A percentile compares a stretch with the other conserved stretches of the same genome.
phyloP scores from a whole-genome alignment of 257 asterid genomes.

The Nicotiana otophora region DNA sequence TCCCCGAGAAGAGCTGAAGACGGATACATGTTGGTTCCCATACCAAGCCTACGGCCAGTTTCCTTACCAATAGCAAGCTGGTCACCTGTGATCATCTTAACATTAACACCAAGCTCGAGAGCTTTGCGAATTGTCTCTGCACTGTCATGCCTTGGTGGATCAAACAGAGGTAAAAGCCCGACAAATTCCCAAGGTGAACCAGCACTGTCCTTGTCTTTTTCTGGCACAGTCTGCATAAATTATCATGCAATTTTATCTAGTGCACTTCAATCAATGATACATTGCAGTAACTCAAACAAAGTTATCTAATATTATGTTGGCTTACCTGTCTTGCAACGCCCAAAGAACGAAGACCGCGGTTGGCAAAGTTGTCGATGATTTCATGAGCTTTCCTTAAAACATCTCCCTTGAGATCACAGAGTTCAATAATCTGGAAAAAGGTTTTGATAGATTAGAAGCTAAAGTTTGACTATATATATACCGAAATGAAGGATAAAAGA shows the following conservation, averaged over 20 bases:
- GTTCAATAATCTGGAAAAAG: conserved; percentile 42
- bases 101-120: conserved; percentile 57
- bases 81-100: conserved; percentile 80
- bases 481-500: neutral
- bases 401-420: conserved; percentile 42
- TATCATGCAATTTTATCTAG: neutral
- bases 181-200: conserved; percentile 64
- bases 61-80: conserved; percentile 82
- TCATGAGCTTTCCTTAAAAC: conserved; percentile 37
- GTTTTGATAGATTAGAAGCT: neutral
- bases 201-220: conserved; percentile 36
- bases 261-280: neutral
- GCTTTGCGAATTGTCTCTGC: conserved; percentile 67
- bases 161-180: conserved; percentile 58
- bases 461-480: neutral
- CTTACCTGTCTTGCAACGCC: conserved; percentile 55
- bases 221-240: conserved; percentile 34
- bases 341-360: conserved; percentile 71
- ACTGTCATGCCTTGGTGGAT: conserved; percentile 73
- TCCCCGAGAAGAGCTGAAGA: conserved; percentile 75
- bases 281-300: neutral
- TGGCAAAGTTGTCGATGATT: conserved; percentile 51
- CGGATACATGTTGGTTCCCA: conserved; percentile 89
- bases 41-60: conserved; percentile 78
- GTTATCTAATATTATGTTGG: neutral